Conservation (phyloP, 225 moss, liverwort and hornwort genomes). For the Bryoerythrophyllum caledonicum region DNA sequence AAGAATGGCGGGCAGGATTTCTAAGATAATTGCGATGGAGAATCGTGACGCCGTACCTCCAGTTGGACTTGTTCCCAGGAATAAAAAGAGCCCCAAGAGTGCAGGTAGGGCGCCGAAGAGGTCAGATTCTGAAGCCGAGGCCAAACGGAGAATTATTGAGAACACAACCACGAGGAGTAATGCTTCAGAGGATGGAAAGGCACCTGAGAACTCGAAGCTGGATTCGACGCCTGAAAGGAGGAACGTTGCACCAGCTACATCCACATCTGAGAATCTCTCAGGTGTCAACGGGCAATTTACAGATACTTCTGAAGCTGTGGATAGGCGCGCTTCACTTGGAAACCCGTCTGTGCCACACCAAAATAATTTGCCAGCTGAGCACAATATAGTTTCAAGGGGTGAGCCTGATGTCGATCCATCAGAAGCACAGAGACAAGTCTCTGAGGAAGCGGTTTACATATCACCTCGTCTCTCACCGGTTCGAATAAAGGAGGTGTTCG, state of each 20-base stretch:
- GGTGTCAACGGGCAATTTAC: slow-evolving; percentile 17
- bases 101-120: slow-evolving; percentile 20
- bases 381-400: slow-evolving; percentile 7
- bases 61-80: slow-evolving; percentile 37
- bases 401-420: slow-evolving; percentile 15
- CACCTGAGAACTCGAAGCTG: slow-evolving; percentile 11
- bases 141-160: slow-evolving; percentile 13
- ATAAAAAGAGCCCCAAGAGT: slow-evolving; percentile 16
- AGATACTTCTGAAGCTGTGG: slow-evolving; percentile 1
- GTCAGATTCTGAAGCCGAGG: slow-evolving; percentile 24
- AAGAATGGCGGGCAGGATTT: slow-evolving; percentile 50
- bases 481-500: slow-evolving; percentile 35
- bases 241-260: slow-evolving; percentile 17
- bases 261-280: slow-evolving; percentile 22
- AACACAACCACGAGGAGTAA: slow-evolving; percentile 24
- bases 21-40: slow-evolving; percentile 51
- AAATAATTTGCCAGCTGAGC: slow-evolving; percentile 26
- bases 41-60: slow-evolving; percentile 34
- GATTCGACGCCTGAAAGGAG: slow-evolving; percentile 14
- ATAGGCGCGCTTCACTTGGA: slow-evolving; percentile 10
- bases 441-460: slow-evolving; percentile 18
- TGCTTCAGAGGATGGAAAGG: slow-evolving; percentile 13
- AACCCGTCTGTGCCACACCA: slow-evolving; percentile 22
- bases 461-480: slow-evolving; percentile 29
- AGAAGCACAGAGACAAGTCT: slow-evolving; percentile 23